Conservation (phyloP, 805 yeast genomes). For the Brettanomyces sp. region DNA sequence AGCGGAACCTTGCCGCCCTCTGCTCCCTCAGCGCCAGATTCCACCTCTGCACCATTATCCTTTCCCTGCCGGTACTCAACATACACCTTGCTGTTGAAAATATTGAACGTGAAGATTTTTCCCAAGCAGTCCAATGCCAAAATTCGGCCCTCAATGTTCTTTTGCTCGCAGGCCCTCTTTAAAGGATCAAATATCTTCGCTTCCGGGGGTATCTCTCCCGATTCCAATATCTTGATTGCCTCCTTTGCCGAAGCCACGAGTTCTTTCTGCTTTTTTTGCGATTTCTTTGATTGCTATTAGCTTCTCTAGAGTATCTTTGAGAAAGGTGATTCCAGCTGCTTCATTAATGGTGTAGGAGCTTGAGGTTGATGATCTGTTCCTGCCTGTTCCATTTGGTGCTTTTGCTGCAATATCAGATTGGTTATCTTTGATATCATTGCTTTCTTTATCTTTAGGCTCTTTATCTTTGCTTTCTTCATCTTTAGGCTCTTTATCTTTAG, state of each 20-base stretch:
- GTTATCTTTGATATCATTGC: neutral
- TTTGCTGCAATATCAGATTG: neutral
- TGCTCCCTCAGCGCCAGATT: constrained; percentile 8
- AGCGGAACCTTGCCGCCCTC: constrained; percentile 35
- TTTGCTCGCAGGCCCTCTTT: constrained; percentile 61
- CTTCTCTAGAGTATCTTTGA: constrained; percentile 24
- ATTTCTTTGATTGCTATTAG: constrained; percentile 24
- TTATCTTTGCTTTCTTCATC: neutral
- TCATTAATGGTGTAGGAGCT: constrained; percentile 12
- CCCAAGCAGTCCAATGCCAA: constrained; percentile 79
- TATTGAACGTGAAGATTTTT: constrained; percentile 79
- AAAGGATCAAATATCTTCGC: constrained; percentile 69
- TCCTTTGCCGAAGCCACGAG: constrained; percentile 29
- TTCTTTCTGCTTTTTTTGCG: constrained; percentile 33
- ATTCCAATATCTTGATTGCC: constrained; percentile 34
- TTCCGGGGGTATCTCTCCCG: constrained; percentile 33
- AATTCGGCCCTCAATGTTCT: constrained; percentile 51
- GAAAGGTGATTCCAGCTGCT: constrained; percentile 23
- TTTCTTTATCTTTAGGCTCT: neutral
- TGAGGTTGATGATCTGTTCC: constrained; percentile 3
- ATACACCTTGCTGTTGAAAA: constrained; percentile 52
- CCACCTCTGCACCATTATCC: constrained; percentile 35
- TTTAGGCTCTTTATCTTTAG: neutral
- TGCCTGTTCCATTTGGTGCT: neutral
- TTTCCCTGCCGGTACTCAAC: constrained; percentile 13